phyloP scores from a whole-genome alignment of 2,329 filamentous ascomycete species.

The Chlorencoelia australis region DNA sequence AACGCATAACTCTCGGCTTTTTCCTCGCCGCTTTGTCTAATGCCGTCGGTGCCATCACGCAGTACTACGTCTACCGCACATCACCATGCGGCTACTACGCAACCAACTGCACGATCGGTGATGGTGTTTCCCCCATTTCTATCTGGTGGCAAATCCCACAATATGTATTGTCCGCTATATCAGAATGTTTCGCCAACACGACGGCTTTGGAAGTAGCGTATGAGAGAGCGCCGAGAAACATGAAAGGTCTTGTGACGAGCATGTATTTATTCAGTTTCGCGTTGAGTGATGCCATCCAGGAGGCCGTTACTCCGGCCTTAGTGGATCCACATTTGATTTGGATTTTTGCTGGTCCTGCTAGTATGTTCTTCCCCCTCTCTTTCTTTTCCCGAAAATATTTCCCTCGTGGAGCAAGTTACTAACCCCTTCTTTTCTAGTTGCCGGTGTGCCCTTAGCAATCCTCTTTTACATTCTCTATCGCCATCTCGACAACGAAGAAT shows the following conservation, averaged over 20 bases:
- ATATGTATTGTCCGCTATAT: slow-evolving; percentile 39
- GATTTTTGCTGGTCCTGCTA: slow-evolving; percentile 61
- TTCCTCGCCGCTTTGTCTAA: slow-evolving; percentile 50
- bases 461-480: slow-evolving; percentile 60
- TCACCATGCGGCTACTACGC: slow-evolving; percentile 45
- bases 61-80: slow-evolving; percentile 52
- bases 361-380: too few species aligned
- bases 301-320: slow-evolving; percentile 12
- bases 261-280: slow-evolving; percentile 63
- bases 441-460: slow-evolving; percentile 49
- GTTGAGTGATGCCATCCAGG: slow-evolving; percentile 29
- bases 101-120: slow-evolving; percentile 13
- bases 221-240: slow-evolving; percentile 67
- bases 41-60: slow-evolving; percentile 44
- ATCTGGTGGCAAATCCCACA: slow-evolving; percentile 29
- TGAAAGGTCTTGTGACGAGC: slow-evolving; percentile 63
- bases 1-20: slow-evolving; percentile 64
- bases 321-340: slow-evolving; percentile 56
- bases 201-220: slow-evolving; percentile 66
- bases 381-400: too few species aligned
- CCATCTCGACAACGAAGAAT: slow-evolving; percentile 51
- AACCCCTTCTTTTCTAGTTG: too few species aligned
- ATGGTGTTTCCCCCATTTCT: slow-evolving; percentile 16
- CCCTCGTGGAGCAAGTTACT: too few species aligned
- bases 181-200: slow-evolving; percentile 46